Evolutionary conservation across 2,329 filamentous ascomycete species (phyloP), one percentile per base, ranked within the genome.

Genomic region (Aureobasidium sp.): DNA sequence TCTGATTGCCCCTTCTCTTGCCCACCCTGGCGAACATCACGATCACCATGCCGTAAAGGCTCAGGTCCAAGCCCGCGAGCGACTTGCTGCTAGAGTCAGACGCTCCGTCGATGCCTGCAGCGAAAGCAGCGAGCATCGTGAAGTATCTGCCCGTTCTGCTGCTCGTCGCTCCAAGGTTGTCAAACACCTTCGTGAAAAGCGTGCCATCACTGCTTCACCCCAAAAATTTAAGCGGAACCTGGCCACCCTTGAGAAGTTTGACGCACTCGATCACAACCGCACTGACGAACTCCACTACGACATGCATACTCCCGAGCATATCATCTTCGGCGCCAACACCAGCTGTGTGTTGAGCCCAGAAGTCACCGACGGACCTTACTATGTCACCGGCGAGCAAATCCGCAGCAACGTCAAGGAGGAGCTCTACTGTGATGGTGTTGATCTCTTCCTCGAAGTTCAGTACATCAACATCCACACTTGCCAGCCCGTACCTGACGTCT

Each of bases 381-480:
- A 74, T 37, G 72, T 79, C 31, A 68, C 69, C 50, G 75, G 76
- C 63, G 70, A 72, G 57, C 69, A 70, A 24, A 70, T 78, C 54
- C 75, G 77, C 53, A 66, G 69, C 58, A 71, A 79, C 57, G 68
- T 79, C 53, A 69, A 68, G 7, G 78, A 81, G 44, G 71, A 70
- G 3, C 71, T 79, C 62, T 58, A 58, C 54, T 45, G 27, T 47
- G 68, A 67, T 0, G 78, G 77, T 50, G 69, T 80, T 4, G 68
- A 72, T 4, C 63, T 79, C 22, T 70, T 73, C 60, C 67, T 79
- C 17, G 77, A 80, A 60, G 69, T 77, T 52, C 76, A 79, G 64
- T 70, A 78, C 64, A 71, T 79, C 44, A 71, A 78, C 58, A 72
- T 75, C 37, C 69, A 73, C 27, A 77, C 74, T 49, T 79, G 77